Evolutionary conservation across 306 rosid genomes (phyloP).

Genomic region (Astragalus glycyphyllos): DNA sequence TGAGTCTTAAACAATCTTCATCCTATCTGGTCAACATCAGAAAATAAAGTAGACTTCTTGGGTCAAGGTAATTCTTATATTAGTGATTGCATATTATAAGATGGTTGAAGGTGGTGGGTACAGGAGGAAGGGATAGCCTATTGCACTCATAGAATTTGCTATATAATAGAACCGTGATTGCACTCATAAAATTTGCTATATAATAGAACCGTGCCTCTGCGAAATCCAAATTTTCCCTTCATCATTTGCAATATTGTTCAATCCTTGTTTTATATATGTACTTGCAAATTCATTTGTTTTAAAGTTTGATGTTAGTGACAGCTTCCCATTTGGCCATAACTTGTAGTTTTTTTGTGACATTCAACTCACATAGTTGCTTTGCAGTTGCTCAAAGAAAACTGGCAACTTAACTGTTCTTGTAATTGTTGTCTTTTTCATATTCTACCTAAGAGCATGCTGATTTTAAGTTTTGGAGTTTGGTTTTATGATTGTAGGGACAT

Average conservation of each 20-base stretch:
- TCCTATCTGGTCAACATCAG: background rate
- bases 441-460: constrained; percentile 14
- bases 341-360: background rate
- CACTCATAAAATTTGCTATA: too few relatives aligned
- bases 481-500: constrained; percentile 75
- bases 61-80: background rate
- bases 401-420: constrained; percentile 17
- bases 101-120: too few relatives aligned
- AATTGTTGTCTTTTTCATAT: constrained; percentile 21
- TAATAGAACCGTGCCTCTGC: background rate
- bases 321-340: background rate
- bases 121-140: background rate
- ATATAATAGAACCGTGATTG: background rate
- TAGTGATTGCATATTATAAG: background rate
- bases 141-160: background rate
- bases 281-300: background rate
- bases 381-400: background rate
- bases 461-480: constrained; percentile 40
- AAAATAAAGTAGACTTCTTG: background rate
- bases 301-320: background rate
- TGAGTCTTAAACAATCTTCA: background rate
- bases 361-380: constrained; percentile 5
- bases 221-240: background rate
- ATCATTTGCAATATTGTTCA: constrained; percentile 13
- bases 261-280: background rate